A percentile compares a stretch with the other conserved stretches of the same genome.
These are phyloP conservation scores for Sonneratia alba DNA, from an alignment of 345 rosid genomes.

Conservation along the genomic window DNA sequence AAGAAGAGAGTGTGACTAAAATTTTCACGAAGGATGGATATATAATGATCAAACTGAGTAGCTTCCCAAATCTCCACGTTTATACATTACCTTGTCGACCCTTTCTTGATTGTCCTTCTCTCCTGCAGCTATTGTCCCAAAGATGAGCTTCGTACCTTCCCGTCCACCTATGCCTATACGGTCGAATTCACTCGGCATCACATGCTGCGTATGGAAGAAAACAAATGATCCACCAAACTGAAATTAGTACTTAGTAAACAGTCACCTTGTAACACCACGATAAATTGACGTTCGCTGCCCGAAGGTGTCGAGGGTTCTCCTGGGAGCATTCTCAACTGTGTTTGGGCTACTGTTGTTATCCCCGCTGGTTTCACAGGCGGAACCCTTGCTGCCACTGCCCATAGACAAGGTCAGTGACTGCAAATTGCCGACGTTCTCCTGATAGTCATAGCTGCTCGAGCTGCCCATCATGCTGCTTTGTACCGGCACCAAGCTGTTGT, in stretches of 20 bases:
- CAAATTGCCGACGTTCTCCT: constrained; percentile 57
- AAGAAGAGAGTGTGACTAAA: neutral
- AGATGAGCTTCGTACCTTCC: constrained; percentile 99
- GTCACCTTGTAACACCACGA: constrained; percentile 95
- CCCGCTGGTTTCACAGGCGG: constrained; percentile 53
- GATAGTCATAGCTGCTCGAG: constrained; percentile 43
- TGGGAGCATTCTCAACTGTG: constrained; percentile 58
- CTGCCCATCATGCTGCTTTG: constrained; percentile 32
- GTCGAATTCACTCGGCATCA: neutral
- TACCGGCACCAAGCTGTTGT: constrained; percentile 43
- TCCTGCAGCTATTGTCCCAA: constrained; percentile 98
- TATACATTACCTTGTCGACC: constrained; percentile 76
- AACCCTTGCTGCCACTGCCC: constrained; percentile 78
- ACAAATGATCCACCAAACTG: neutral
- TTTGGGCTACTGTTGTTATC: constrained; percentile 35
- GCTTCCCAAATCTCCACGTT: neutral
- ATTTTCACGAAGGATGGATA: neutral
- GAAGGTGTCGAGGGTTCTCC: constrained; percentile 81
- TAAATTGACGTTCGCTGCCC: constrained; percentile 96
- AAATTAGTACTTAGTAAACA: neutral
- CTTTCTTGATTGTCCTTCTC: constrained; percentile 99
- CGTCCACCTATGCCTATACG: constrained; percentile 89
- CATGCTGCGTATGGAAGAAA: neutral
- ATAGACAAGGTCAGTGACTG: constrained; percentile 83
- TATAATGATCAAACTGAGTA: neutral